Evolutionary conservation across 345 rosid species (phyloP).

Genomic region (Punica granatum): DNA sequence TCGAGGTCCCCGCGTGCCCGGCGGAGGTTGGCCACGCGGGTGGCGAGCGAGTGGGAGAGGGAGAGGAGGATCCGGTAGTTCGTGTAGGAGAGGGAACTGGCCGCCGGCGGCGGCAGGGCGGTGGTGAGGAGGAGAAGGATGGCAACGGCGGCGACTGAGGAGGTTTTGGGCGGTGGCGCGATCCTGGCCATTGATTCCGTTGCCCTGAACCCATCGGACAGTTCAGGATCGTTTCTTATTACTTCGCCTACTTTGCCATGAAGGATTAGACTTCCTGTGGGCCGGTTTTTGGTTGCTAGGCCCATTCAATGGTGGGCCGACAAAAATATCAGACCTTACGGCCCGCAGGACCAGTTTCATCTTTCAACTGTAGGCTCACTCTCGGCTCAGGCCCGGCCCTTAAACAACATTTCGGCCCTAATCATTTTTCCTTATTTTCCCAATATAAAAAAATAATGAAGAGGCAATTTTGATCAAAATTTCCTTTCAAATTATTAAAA

Average conservation of each 20-base stretch:
- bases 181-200: conserved; percentile 22
- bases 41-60: conserved; percentile 57
- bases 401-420: too few relatives aligned
- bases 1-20: conserved; percentile 51
- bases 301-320: background rate
- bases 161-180: conserved; percentile 4
- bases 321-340: too few relatives aligned
- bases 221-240: background rate
- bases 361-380: too few relatives aligned
- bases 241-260: too few relatives aligned
- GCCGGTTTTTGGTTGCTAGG: background rate
- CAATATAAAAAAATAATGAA: too few relatives aligned
- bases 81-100: conserved; percentile 24
- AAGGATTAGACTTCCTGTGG: too few relatives aligned
- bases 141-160: conserved; percentile 3
- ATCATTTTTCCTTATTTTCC: too few relatives aligned
- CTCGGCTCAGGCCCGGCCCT: too few relatives aligned
- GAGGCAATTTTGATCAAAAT: too few relatives aligned
- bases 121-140: conserved; percentile 24
- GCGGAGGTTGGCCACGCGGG: conserved; percentile 71
- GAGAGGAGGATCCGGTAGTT: conserved; percentile 44
- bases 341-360: too few relatives aligned
- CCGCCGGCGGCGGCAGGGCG: conserved; percentile 21
- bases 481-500: too few relatives aligned
- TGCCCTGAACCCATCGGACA: background rate